Percentiles rank a stretch among this genome's conserved stretches.
phyloP scores from a whole-genome alignment of 225 moss, liverwort and hornwort species.

The Bryoerythrophyllum caledonicum region DNA sequence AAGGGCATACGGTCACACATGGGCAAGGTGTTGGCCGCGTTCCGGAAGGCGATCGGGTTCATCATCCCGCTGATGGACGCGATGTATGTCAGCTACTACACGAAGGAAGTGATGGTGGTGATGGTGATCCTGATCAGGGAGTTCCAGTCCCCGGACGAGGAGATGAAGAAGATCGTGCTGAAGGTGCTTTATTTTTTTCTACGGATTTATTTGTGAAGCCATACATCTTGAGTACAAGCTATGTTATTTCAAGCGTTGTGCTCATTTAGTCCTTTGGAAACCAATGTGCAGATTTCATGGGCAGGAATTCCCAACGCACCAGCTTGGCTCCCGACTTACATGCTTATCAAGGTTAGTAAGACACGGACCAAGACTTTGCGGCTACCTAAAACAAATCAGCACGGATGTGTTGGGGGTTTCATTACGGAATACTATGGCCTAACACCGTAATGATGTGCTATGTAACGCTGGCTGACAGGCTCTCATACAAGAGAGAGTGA shows the following conservation, averaged over 20 bases:
- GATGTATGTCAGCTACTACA: no score
- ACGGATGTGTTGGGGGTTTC: no score
- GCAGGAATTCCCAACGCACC: conserved; percentile 90
- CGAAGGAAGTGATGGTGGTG: no score
- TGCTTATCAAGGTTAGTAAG: conserved; percentile 80
- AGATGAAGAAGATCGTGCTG: no score
- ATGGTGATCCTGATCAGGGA: no score
- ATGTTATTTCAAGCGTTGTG: no score
- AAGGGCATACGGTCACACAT: conserved; percentile 97
- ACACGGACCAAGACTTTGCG: no score
- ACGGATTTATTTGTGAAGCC: not conserved
- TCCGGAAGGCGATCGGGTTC: conserved; percentile 96
- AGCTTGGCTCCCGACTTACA: conserved; percentile 94
- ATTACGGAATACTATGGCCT: no score
- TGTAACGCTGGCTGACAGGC: conserved; percentile 49
- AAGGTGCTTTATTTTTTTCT: not conserved
- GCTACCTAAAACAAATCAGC: no score
- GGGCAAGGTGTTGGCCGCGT: conserved; percentile 96
- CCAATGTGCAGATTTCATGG: conserved; percentile 72
- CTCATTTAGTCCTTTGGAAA: not conserved
- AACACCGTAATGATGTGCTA: not conserved
- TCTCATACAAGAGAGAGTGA: conserved; percentile 53
- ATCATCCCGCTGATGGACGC: no score
- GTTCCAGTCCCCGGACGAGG: no score
- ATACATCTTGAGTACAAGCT: no score